These are phyloP conservation scores for Stereocaulon alpinum DNA, from an alignment of 495 filamentous ascomycete genomes.

Conservation along the genomic window DNA sequence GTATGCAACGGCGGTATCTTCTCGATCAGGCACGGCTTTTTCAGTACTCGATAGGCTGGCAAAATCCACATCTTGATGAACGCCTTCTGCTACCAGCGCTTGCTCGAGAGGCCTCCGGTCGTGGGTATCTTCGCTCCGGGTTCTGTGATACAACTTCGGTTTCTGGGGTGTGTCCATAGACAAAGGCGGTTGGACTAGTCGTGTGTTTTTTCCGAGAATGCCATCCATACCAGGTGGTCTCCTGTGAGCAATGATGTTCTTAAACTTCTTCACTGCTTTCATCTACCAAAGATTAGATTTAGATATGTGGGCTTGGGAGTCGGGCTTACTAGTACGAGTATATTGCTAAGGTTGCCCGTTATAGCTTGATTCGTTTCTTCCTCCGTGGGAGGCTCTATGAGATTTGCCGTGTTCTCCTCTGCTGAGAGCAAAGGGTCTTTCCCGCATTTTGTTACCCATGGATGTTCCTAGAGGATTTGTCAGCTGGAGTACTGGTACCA, in stretches of 20 bases:
- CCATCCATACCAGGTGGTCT: constrained; percentile 43
- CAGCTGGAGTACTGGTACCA: constrained; percentile 6
- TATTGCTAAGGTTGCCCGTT: constrained; percentile 71
- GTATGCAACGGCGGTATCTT: constrained; percentile 15
- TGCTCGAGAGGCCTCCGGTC: constrained; percentile 39
- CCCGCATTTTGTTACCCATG: constrained; percentile 84
- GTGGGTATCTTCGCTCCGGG: constrained; percentile 41
- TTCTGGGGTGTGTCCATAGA: constrained; percentile 42
- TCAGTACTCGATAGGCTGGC: background rate
- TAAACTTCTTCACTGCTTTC: constrained; percentile 86
- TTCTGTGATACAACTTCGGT: constrained; percentile 26
- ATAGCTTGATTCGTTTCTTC: constrained; percentile 87
- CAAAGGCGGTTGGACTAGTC: constrained; percentile 47
- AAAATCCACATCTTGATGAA: constrained; percentile 29
- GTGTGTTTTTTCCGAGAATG: constrained; percentile 44
- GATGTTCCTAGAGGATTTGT: constrained; percentile 55
- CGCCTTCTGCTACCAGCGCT: constrained; percentile 40
- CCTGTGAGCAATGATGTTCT: constrained; percentile 41
- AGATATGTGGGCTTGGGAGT: background rate
- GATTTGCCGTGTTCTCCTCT: constrained; percentile 77
- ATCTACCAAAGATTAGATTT: constrained; percentile 43
- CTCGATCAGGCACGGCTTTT: constrained; percentile 6
- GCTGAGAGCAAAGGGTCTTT: constrained; percentile 68
- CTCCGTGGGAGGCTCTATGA: constrained; percentile 71
- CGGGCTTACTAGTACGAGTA: constrained; percentile 68